Evolutionary conservation across 1,284 basidiomycete species (phyloP).

Genomic region (Cutaneotrichosporon sp.): DNA sequence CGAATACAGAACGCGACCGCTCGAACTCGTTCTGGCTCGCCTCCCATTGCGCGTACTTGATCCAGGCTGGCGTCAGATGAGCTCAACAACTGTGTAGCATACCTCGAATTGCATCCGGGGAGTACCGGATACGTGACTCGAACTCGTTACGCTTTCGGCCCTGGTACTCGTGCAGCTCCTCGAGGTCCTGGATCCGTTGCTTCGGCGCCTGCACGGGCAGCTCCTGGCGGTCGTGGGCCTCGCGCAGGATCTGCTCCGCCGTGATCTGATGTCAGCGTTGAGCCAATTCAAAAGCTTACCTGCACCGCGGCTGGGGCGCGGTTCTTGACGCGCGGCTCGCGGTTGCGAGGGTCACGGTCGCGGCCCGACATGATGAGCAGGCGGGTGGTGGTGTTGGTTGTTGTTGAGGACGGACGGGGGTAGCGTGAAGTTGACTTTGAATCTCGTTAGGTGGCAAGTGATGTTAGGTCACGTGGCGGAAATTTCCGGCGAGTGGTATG

Average conservation of each 20-base stretch:
- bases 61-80: conserved; percentile 51
- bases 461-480: background rate
- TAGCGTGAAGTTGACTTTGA: background rate
- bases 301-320: conserved; percentile 87
- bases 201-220: conserved; percentile 83
- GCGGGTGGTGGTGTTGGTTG: background rate
- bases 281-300: conserved; percentile 47
- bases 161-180: conserved; percentile 93
- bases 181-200: conserved; percentile 92
- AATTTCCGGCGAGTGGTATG: background rate
- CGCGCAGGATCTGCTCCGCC: conserved; percentile 93
- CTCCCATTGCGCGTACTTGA: conserved; percentile 63
- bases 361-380: conserved; percentile 37
- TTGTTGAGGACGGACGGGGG: background rate
- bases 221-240: conserved; percentile 97
- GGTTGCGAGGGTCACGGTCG: conserved; percentile 33
- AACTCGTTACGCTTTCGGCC: conserved; percentile 94
- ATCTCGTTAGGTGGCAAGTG: background rate
- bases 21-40: conserved; percentile 96
- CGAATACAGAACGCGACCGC: conserved; percentile 87
- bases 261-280: conserved; percentile 63
- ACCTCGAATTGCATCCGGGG: conserved; percentile 54
- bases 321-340: conserved; percentile 74
- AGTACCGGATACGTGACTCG: conserved; percentile 88
- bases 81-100: background rate